Evolutionary conservation across 805 yeast genomes (phyloP).

Genomic region (Danielia reshetovae): DNA sequence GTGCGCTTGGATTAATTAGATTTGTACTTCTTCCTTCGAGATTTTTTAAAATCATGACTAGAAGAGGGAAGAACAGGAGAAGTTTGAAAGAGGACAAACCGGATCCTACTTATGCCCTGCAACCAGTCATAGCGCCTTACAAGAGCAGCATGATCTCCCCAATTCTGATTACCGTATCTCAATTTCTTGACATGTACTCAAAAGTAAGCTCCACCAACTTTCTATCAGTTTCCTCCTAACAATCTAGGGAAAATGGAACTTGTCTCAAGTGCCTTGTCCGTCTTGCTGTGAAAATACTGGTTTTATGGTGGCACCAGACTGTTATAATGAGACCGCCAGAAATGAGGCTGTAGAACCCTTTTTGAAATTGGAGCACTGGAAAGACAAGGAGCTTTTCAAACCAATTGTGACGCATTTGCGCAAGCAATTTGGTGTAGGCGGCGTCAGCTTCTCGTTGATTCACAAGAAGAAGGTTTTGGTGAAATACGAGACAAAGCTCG

Average conservation of each 20-base stretch:
- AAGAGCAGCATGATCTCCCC: too few relatives aligned
- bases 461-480: conserved; percentile 45
- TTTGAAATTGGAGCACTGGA: conserved; percentile 47
- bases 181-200: conserved; percentile 53
- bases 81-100: too few relatives aligned
- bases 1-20: too few relatives aligned
- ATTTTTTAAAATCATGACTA: too few relatives aligned
- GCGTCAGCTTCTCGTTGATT: conserved; percentile 58
- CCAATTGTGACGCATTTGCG: conserved; percentile 35
- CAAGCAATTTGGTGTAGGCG: conserved; percentile 41
- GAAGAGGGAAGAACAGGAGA: too few relatives aligned
- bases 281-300: conserved; percentile 43
- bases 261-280: conserved; percentile 55
- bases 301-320: conserved; percentile 57
- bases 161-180: conserved; percentile 40
- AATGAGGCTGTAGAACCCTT: conserved; percentile 41
- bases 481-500: conserved; percentile 46
- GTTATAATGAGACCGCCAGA: conserved; percentile 47
- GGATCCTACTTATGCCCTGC: too few relatives aligned
- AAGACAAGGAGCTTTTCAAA: conserved; percentile 35
- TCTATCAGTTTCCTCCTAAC: conserved; percentile 10
- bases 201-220: conserved; percentile 22
- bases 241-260: conserved; percentile 50
- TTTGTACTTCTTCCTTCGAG: too few relatives aligned
- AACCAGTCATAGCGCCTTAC: too few relatives aligned